Conservation (phyloP, 306 rosid species). For the Sphenostylis stenocarpa region DNA sequence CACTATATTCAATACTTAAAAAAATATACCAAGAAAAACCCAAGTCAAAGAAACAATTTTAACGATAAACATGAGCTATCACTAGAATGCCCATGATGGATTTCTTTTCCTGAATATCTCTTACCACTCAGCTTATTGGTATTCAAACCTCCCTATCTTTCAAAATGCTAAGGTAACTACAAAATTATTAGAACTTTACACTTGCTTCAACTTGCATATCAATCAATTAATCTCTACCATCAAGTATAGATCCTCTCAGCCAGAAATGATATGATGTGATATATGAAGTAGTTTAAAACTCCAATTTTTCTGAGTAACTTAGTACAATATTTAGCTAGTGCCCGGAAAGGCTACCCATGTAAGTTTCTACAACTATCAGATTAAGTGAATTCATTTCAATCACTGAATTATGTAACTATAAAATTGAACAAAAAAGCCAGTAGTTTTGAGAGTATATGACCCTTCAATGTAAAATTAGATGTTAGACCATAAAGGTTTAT, state of each 20-base stretch:
- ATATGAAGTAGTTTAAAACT: not conserved
- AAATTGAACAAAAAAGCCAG: not conserved
- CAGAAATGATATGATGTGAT: not conserved
- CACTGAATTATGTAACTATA: not conserved
- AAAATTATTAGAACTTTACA: not conserved
- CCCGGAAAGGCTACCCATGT: not conserved
- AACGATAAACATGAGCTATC: not conserved
- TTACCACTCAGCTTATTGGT: not conserved
- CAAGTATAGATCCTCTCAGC: not conserved
- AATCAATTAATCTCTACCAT: not conserved
- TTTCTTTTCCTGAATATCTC: not conserved
- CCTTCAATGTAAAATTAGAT: not conserved
- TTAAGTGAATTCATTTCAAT: not conserved
- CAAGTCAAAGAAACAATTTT: not conserved
- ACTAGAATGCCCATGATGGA: not conserved
- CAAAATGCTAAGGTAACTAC: not conserved
- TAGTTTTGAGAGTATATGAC: not conserved
- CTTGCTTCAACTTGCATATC: not conserved
- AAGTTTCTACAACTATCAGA: not conserved
- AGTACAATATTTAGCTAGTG: not conserved
- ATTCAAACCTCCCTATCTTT: not conserved
- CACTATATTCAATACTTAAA: not conserved
- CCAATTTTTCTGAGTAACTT: not conserved
- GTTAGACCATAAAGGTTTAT: not conserved
- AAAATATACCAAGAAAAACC: not conserved